Conservation (phyloP, 805 yeast genomes). For the Kuraishia piskuri region DNA sequence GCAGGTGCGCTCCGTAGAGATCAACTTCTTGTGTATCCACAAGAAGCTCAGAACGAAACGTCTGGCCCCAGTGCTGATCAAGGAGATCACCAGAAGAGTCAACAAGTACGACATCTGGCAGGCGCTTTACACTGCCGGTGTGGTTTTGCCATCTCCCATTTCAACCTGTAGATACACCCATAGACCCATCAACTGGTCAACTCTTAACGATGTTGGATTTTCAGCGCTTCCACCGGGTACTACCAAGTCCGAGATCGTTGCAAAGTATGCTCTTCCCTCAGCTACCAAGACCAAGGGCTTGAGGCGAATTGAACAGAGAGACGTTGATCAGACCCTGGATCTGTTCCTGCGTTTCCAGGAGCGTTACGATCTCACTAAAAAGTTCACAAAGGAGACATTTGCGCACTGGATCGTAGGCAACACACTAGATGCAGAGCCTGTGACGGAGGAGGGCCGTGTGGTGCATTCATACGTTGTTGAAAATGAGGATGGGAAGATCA, state of each 20-base stretch:
- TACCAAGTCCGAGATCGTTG: slow-evolving; percentile 60
- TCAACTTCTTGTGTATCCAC: slow-evolving; percentile 90
- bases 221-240: slow-evolving; percentile 66
- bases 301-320: slow-evolving; percentile 48
- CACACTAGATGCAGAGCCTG: slow-evolving; percentile 12
- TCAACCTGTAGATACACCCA: slow-evolving; percentile 85
- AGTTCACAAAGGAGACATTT: slow-evolving; percentile 57
- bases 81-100: slow-evolving; percentile 90
- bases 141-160: slow-evolving; percentile 86
- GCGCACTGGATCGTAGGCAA: slow-evolving; percentile 75
- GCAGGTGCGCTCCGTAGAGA: slow-evolving; percentile 63
- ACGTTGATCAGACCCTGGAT: slow-evolving; percentile 53
- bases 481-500: slow-evolving; percentile 50
- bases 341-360: slow-evolving; percentile 56
- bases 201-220: slow-evolving; percentile 84
- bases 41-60: slow-evolving; percentile 90
- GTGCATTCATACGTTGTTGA: slow-evolving; percentile 75
- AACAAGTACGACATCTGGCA: slow-evolving; percentile 85
- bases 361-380: slow-evolving; percentile 67
- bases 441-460: slow-evolving; percentile 33
- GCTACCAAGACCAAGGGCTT: slow-evolving; percentile 42
- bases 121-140: slow-evolving; percentile 91
- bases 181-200: slow-evolving; percentile 89
- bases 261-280: slow-evolving; percentile 49
- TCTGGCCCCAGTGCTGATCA: slow-evolving; percentile 87